Evolutionary conservation across 805 yeast genomes (phyloP), one percentile per base, ranked within the genome.

Genomic region (Scheffersomyces spartinae): DNA sequence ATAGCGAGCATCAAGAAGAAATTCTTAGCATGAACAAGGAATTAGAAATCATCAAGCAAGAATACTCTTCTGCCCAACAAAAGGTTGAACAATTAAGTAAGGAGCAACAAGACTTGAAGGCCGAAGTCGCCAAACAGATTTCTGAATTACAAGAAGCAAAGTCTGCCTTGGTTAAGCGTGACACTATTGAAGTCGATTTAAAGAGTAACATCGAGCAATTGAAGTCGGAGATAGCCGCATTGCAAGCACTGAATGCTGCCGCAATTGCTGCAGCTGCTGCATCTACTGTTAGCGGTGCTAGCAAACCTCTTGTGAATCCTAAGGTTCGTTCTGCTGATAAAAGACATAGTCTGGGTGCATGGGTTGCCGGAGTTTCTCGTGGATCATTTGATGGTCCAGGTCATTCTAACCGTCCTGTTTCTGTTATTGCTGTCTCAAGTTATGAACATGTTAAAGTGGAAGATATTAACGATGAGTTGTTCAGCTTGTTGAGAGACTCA

Each of bases 381-480:
- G n/a, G n/a, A n/a, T n/a, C n/a, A n/a, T n/a, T n/a, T n/a, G n/a
- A n/a, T n/a, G n/a, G n/a, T n/a, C n/a, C n/a, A n/a, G n/a, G n/a
- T n/a, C 48, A 39, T 26, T 43, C 53, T 8, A 52, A 52, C 39
- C 26, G 77, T 43, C 75, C 77, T 9, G 77, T 71, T 14, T 69
- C 79, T 5, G 74, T 71, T 13, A 67, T 71, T 43, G 74, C 78
- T 15, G 64, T 71, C 5, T 60, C 76, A 1, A 56, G 56, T 28
- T 61, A 58, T 30, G 77, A 69, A 39, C 66, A 62, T 23, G 64
- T 67, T 33, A 64, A 62, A 32, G 52, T 75, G 32, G 78, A 76
- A 33, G 79, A 74, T 26, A 78, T 81, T 35, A 77, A 78, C 40
- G 83, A 71, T 42, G 91, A 82, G 47, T 56, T 81, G 29, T 80